Conservation (phyloP, 495 filamentous ascomycete species). For the Aspergillus ostianus region DNA sequence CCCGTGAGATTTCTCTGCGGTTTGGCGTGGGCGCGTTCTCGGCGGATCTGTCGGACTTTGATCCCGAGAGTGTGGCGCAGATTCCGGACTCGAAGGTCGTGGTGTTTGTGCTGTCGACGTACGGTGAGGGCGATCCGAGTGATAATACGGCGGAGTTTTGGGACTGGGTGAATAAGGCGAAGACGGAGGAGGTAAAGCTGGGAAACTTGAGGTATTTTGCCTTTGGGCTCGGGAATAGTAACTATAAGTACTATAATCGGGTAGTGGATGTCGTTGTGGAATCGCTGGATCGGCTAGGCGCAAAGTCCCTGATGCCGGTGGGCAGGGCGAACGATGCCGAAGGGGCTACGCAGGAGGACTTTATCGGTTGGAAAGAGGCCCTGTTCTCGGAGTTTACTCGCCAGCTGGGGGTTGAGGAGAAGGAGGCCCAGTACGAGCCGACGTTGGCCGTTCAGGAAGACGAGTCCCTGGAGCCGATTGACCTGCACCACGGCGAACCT, state of each 20-base stretch:
- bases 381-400: conserved; percentile 39
- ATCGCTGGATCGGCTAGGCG: conserved; percentile 36
- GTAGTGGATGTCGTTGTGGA: conserved; percentile 43
- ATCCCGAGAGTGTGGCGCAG: conserved; percentile 37
- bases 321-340: conserved; percentile 47
- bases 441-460: conserved; percentile 40
- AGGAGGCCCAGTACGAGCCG: conserved; percentile 39
- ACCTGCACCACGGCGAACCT: conserved; percentile 43
- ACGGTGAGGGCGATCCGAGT: conserved; percentile 54
- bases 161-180: conserved; percentile 39
- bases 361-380: conserved; percentile 48
- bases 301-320: conserved; percentile 35
- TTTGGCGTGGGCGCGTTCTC: conserved; percentile 44
- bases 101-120: conserved; percentile 53
- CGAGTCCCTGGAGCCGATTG: conserved; percentile 33
- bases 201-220: conserved; percentile 40
- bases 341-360: conserved; percentile 51
- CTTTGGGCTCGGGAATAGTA: conserved; percentile 50
- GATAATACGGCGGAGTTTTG: conserved; percentile 51
- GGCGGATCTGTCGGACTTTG: conserved; percentile 52
- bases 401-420: conserved; percentile 37
- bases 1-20: conserved; percentile 40
- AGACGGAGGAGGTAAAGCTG: conserved; percentile 26
- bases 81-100: conserved; percentile 42
- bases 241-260: conserved; percentile 53